Evolutionary conservation across 495 filamentous ascomycete species (phyloP).

Genomic region (Penicillium lividum): DNA sequence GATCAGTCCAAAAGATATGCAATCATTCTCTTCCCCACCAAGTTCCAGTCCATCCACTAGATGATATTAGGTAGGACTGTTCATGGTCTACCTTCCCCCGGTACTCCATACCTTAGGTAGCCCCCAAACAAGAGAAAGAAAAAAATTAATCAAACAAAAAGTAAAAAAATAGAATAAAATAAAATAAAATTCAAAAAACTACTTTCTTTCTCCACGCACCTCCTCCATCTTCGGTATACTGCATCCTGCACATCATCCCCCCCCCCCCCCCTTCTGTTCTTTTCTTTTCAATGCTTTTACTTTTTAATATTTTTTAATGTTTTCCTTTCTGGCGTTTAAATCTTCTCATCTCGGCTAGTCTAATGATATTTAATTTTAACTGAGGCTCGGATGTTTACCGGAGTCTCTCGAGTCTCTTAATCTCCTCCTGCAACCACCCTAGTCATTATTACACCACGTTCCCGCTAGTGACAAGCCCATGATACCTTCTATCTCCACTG

Average conservation of each 20-base stretch:
- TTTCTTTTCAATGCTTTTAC: slow-evolving; percentile 7
- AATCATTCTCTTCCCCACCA: not conserved
- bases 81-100: slow-evolving; percentile 3
- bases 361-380: slow-evolving; percentile 19
- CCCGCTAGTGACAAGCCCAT: slow-evolving; percentile 42
- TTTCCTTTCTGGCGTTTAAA: slow-evolving; percentile 16
- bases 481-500: slow-evolving; percentile 11
- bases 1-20: not conserved
- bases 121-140: not conserved
- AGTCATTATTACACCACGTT: slow-evolving; percentile 47
- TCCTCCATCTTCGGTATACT: slow-evolving; percentile 24
- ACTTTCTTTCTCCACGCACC: slow-evolving; percentile 12
- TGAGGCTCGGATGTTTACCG: slow-evolving; percentile 26
- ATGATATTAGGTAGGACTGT: not conserved
- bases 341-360: slow-evolving; percentile 17
- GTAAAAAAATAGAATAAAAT: not conserved
- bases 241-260: slow-evolving; percentile 41
- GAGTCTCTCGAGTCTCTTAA: slow-evolving; percentile 23
- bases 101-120: not conserved
- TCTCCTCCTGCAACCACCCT: slow-evolving; percentile 44
- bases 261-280: slow-evolving; percentile 15
- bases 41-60: not conserved
- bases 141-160: not conserved
- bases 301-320: not conserved
- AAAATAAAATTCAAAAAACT: not conserved